These are phyloP conservation scores for Geotrichum klebahnii DNA, from an alignment of 1,139 yeast genomes.

Conservation along the genomic window DNA sequence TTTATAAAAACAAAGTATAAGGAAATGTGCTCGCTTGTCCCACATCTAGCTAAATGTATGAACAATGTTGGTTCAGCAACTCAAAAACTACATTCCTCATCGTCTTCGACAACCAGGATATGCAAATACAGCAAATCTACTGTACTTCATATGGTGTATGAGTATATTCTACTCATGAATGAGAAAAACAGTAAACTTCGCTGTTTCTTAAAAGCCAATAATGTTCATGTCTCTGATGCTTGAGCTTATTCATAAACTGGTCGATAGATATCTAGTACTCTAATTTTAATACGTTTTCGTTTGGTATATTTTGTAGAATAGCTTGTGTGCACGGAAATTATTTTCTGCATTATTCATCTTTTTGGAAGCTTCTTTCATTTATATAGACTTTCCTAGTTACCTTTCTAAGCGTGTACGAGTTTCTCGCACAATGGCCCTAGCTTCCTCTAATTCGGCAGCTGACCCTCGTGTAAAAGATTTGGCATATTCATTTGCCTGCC, in stretches of 20 bases:
- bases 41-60: slow-evolving; percentile 27
- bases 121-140: slow-evolving; percentile 36
- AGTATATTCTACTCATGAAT: slow-evolving; percentile 32
- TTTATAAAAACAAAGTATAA: slow-evolving; percentile 51
- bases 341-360: not conserved
- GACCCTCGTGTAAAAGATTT: slow-evolving; percentile 70
- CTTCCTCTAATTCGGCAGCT: slow-evolving; percentile 85
- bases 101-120: not conserved
- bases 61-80: not conserved
- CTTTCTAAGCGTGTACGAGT: slow-evolving; percentile 21
- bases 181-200: slow-evolving; percentile 24
- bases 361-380: not conserved
- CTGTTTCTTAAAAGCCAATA: not conserved
- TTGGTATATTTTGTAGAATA: not conserved
- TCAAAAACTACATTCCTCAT: not conserved
- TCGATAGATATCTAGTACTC: not conserved
- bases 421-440: slow-evolving; percentile 75
- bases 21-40: slow-evolving; percentile 40
- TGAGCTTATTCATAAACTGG: too few species aligned
- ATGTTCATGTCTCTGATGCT: not conserved
- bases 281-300: not conserved
- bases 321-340: not conserved
- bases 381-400: not conserved
- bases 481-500: slow-evolving; percentile 70
- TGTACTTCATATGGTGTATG: slow-evolving; percentile 38